Evolutionary conservation across 129 eudicot species (phyloP), one percentile per base, ranked within the genome.

Genomic region (Escallonia herrerae): DNA sequence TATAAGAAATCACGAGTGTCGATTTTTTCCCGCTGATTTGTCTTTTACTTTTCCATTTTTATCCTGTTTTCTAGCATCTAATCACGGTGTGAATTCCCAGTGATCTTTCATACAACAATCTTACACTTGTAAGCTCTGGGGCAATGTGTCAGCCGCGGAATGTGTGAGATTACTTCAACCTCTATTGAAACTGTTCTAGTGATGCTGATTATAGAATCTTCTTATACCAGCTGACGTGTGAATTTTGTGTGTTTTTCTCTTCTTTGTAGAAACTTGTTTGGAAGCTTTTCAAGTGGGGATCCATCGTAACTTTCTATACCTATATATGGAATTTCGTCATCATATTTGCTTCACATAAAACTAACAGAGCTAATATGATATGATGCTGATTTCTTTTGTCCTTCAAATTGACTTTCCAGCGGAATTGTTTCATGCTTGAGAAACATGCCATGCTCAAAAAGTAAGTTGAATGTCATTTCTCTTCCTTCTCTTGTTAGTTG

Each of bases 91-190:
- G 50, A 52, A 42, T n/a, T 46, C 62, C 48, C 81, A 86, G 93
- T 67, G 93, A 86, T 57, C 75, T 86, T 12, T 86, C 93, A 41
- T 86, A 79, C 80, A 86, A 86, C 77, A 74, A 82, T 78, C 68
- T 86, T 44, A 82, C 91, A 4, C 64, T 8, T 43, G 56, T 52
- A 54, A 53, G 66, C 6, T 69, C 67, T 48, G 45, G 22, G 40
- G n/a, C 62, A 54, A 58, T 42, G 46, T 82, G 93, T 64, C 77
- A 68, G 65, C 58, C 42, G 4, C 44, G 46, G 15, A 60, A 43
- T 6, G 56, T 65, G 93, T 85, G 76, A 69, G 93, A 69, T 14
- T 58, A 7, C 50, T 40, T 55, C 33, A 6, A 2, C 51, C 41
- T 60, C 42, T 52, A 8, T 44, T 40, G 33, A 6, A 45, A 8